Percentiles rank a stretch among this genome's conserved stretches.
phyloP scores from a whole-genome alignment of 345 rosid species.

The Clausena lansium region DNA sequence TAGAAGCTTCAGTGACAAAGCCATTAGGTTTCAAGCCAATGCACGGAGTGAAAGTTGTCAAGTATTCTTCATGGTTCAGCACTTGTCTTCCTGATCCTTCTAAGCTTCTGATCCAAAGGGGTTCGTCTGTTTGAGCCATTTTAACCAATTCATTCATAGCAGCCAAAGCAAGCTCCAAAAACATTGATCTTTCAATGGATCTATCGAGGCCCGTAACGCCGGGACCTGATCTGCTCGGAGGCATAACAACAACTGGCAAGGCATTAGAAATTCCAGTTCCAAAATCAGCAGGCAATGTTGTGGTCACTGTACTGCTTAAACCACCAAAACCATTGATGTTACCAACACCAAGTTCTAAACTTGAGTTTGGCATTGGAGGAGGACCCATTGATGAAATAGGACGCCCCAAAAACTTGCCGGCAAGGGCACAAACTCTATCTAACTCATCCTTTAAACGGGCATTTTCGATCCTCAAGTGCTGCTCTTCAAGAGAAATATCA shows the following conservation, averaged over 20 bases:
- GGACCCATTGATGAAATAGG: constrained; percentile 45
- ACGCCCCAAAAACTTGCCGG: constrained; percentile 89
- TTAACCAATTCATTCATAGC: constrained; percentile 91
- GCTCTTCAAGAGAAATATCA: constrained; percentile 83
- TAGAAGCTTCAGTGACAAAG: constrained; percentile 80
- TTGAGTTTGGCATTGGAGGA: constrained; percentile 60
- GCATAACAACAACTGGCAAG: constrained; percentile 28
- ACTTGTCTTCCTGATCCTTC: constrained; percentile 57
- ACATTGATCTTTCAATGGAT: constrained; percentile 66
- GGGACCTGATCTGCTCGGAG: constrained; percentile 34
- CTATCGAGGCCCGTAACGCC: constrained; percentile 44
- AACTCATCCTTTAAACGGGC: constrained; percentile 80
- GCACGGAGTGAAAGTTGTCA: constrained; percentile 55
- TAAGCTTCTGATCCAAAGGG: constrained; percentile 66
- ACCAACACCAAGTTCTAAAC: constrained; percentile 83
- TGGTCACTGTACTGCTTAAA: constrained; percentile 26
- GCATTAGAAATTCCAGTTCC: constrained; percentile 45
- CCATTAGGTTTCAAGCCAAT: constrained; percentile 67
- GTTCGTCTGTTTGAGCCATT: constrained; percentile 74
- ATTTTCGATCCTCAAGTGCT: constrained; percentile 84
- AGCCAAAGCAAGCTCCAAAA: constrained; percentile 72
- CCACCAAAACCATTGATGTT: constrained; percentile 50
- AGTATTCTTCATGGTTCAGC: constrained; percentile 70
- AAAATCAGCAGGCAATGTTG: constrained; percentile 52
- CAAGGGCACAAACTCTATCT: constrained; percentile 80